A percentile compares a stretch with the other conserved stretches of the same genome.
phyloP scores from a whole-genome alignment of 129 eudicot species.

The Rutidosis leptorrhynchoides region DNA sequence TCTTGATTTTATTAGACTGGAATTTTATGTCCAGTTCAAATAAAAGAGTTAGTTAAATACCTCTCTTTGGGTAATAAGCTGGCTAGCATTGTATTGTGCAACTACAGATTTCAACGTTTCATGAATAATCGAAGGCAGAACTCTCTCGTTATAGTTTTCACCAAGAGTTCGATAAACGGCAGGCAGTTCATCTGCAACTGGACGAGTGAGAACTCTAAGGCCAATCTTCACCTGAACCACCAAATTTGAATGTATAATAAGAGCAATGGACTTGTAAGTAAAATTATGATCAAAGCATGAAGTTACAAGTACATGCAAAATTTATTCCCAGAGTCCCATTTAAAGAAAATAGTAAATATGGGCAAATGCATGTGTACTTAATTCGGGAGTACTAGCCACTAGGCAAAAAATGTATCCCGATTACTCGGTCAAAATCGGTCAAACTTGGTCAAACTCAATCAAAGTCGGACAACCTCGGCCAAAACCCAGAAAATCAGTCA shows the following conservation, averaged over 20 bases:
- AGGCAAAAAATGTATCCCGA: too few relatives aligned
- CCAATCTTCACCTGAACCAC: slow-evolving; percentile 37
- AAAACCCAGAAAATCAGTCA: too few relatives aligned
- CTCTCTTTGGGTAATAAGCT: slow-evolving; percentile 63
- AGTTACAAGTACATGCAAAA: neutral
- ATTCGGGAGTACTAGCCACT: too few relatives aligned
- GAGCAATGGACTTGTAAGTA: neutral
- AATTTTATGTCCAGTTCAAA: neutral
- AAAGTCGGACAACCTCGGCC: too few relatives aligned
- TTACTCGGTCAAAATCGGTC: too few relatives aligned
- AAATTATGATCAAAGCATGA: neutral
- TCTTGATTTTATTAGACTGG: neutral
- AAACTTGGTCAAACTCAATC: too few relatives aligned
- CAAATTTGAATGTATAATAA: slow-evolving; percentile 9
- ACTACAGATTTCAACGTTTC: slow-evolving; percentile 61
- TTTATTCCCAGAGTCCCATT: neutral
- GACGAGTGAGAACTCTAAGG: slow-evolving; percentile 57
- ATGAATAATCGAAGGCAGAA: slow-evolving; percentile 54
- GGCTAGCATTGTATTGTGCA: slow-evolving; percentile 62
- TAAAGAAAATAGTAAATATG: neutral
- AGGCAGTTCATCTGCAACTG: slow-evolving; percentile 46
- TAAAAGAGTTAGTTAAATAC: slow-evolving; percentile 15
- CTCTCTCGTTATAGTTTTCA: slow-evolving; percentile 50
- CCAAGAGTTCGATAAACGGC: slow-evolving; percentile 52
- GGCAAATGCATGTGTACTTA: neutral